A percentile compares a stretch with the other conserved stretches of the same genome.
phyloP scores from a whole-genome alignment of 2,329 filamentous ascomycete species.

The Teratosphaeria viscida region DNA sequence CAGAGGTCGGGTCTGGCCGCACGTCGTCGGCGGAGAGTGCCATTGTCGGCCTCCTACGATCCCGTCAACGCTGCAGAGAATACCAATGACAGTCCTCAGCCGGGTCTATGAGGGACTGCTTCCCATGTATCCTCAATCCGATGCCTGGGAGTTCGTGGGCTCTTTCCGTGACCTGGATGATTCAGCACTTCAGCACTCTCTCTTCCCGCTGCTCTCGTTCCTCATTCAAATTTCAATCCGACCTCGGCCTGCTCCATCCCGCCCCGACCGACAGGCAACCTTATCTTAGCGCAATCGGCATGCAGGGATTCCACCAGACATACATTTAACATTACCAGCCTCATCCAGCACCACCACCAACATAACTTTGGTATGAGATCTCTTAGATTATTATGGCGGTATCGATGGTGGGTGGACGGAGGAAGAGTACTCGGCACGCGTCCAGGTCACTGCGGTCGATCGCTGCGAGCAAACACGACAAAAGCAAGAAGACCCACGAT shows the following conservation, averaged over 20 bases:
- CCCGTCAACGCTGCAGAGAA: neutral
- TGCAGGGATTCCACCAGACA: too few relatives aligned
- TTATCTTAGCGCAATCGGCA: neutral
- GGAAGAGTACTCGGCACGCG: neutral
- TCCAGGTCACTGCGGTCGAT: neutral
- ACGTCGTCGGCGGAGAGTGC: slow-evolving; percentile 14
- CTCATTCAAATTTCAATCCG: neutral
- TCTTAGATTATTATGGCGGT: neutral
- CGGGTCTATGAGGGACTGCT: neutral
- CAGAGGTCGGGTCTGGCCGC: slow-evolving; percentile 53
- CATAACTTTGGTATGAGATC: neutral
- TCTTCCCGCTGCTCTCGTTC: neutral
- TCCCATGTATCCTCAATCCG: too few relatives aligned
- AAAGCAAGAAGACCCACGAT: slow-evolving; percentile 2
- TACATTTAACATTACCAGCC: neutral
- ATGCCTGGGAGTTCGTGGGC: too few relatives aligned
- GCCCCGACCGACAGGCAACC: neutral
- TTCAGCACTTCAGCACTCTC: too few relatives aligned
- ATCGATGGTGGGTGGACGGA: neutral
- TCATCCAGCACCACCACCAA: neutral
- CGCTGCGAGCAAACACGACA: neutral
- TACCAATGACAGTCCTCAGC: neutral
- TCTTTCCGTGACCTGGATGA: neutral
- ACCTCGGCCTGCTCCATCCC: neutral
- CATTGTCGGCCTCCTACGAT: neutral